Evolutionary conservation across 345 rosid species (phyloP), one percentile per base, ranked within the genome.

Genomic region (Eucalyptus decipiens): DNA sequence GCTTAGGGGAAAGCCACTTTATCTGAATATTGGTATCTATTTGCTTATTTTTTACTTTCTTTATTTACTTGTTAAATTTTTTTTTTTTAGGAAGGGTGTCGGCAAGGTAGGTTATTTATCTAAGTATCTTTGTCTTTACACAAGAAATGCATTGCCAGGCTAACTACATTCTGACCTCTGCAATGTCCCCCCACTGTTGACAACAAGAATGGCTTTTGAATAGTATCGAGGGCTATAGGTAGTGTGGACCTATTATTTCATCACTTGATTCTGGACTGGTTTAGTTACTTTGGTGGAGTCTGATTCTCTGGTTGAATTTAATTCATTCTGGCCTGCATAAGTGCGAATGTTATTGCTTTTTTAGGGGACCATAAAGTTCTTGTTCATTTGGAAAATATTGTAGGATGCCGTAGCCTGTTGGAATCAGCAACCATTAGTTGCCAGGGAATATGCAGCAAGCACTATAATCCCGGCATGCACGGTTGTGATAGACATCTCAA

Each of bases 401-500:
- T 90, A 97, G 98, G 97, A 96, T 94, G 98, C 98, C 40, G 93
- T 95, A 89, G 92, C 94, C 89, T 96, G 94, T 92, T 96, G 99
- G 99, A 93, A 94, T 94, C 99, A 95, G 91, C 99, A 97, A 90
- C 98, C 98, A 86, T 80, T 96, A 90, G 95, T 94, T 89, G 97
- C 98, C 40, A 92, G 97, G 93, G 99, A 96, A 92, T 96, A 92
- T 92, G 99, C 99, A 85, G 92, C 96, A 91, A 94, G 94, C 93
- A 95, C 98, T 85, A 93, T 97, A 85, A 96, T 96, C 90, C 99
- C 98, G 49, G 98, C 96, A 80, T 95, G 98, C 90, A 91, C 92
- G 85, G 90, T 93, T 89, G 97, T 96, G 92, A 93, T 91, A 45
- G 93, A 94, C 91, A 93, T 97, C 90, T 96, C 99, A 81, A 96